Evolutionary conservation across 106 monocot genomes (phyloP).

Genomic region (Phalaenopsis equestris): DNA sequence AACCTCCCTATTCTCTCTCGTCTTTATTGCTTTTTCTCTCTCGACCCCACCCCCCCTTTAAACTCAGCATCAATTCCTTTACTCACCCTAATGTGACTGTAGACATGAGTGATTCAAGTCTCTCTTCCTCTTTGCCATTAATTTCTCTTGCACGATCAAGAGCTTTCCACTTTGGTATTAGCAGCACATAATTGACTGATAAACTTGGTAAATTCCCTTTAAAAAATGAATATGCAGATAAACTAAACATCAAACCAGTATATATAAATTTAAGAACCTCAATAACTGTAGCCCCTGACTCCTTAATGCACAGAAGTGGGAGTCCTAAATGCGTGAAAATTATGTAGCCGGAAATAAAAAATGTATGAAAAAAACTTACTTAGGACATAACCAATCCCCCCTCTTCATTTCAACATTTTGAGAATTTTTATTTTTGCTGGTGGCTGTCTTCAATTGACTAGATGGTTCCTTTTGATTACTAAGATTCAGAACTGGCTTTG

Average conservation of each 20-base stretch:
- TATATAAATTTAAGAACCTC: not conserved
- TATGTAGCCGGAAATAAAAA: not conserved
- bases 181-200: too few species aligned
- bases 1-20: too few species aligned
- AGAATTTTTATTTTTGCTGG: conserved; percentile 2
- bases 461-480: conserved; percentile 17
- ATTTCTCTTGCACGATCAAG: too few species aligned
- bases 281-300: not conserved
- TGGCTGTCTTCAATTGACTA: conserved; percentile 11
- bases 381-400: conserved; percentile 93
- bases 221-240: not conserved
- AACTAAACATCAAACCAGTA: not conserved
- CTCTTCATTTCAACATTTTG: conserved; percentile 78
- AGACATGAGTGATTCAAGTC: too few species aligned
- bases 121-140: too few species aligned
- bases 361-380: conserved; percentile 37
- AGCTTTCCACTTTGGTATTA: too few species aligned
- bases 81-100: too few species aligned
- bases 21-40: too few species aligned
- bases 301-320: not conserved
- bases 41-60: too few species aligned
- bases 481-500: conserved; percentile 23
- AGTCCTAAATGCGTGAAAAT: not conserved
- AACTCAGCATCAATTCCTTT: too few species aligned
- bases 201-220: too few species aligned